Conservation (phyloP, 2,329 filamentous ascomycete genomes). For the Cucurbitaria berberidis region DNA sequence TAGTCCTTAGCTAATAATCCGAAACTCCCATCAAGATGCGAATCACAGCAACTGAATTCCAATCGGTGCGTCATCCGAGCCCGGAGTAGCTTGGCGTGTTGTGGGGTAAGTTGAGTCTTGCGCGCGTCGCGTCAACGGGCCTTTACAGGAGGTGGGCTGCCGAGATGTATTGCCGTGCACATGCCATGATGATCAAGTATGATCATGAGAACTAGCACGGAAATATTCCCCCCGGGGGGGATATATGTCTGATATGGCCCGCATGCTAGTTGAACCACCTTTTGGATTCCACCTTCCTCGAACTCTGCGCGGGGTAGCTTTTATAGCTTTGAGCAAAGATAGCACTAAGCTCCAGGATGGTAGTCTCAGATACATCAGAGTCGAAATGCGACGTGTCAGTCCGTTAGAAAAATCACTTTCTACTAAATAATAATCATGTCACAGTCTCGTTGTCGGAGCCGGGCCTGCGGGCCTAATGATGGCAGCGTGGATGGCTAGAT, state of each 20-base stretch:
- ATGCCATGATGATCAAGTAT: slow-evolving; percentile 1
- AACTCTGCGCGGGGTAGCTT: neutral
- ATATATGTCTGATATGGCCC: neutral
- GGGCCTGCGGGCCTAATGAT: slow-evolving; percentile 51
- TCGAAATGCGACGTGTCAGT: slow-evolving; percentile 48
- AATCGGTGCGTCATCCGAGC: slow-evolving; percentile 14
- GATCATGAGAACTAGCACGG: neutral
- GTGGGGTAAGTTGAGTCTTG: slow-evolving; percentile 30
- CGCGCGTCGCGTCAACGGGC: neutral
- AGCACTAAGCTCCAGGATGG: slow-evolving; percentile 29
- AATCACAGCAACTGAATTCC: slow-evolving; percentile 14
- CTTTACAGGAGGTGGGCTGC: slow-evolving; percentile 2
- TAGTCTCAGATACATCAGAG: slow-evolving; percentile 24
- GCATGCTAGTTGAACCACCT: neutral
- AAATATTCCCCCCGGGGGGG: neutral
- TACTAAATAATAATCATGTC: neutral
- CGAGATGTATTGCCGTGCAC: slow-evolving; percentile 28
- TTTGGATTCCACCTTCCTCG: neutral
- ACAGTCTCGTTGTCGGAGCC: slow-evolving; percentile 48
- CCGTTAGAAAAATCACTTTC: too few species aligned
- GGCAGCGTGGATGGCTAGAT: slow-evolving; percentile 51
- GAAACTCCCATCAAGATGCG: slow-evolving; percentile 4
- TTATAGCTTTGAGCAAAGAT: neutral
- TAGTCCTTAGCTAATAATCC: neutral
- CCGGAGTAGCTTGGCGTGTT: slow-evolving; percentile 19